Conservation (phyloP, 2,329 filamentous ascomycete species). For the Metarhizium guizhouense region DNA sequence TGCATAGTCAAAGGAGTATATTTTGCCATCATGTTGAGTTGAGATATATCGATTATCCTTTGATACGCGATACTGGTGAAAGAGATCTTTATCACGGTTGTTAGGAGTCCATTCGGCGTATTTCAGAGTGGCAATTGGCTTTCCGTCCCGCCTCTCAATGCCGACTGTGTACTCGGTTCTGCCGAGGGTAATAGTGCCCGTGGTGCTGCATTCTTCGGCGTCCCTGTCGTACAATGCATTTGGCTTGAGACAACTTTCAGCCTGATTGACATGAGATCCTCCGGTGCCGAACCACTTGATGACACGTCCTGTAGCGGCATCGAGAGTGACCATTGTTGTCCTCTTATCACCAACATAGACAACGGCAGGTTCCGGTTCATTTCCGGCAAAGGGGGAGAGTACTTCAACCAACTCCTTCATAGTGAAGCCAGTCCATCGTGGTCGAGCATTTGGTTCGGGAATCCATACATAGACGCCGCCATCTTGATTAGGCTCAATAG, state of each 20-base stretch:
- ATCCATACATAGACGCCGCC: constrained; percentile 82
- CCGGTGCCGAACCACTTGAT: constrained; percentile 75
- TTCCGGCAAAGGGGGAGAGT: constrained; percentile 64
- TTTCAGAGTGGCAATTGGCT: constrained; percentile 76
- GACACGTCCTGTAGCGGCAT: constrained; percentile 75
- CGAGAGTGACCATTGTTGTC: constrained; percentile 80
- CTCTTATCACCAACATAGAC: constrained; percentile 90
- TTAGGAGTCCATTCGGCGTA: constrained; percentile 96
- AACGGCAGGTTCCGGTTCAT: constrained; percentile 57
- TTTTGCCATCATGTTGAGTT: constrained; percentile 72
- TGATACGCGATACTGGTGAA: constrained; percentile 69
- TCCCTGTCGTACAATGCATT: constrained; percentile 58
- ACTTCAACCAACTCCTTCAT: constrained; percentile 87
- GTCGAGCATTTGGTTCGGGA: constrained; percentile 48
- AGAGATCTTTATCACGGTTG: constrained; percentile 79
- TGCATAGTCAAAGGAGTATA: constrained; percentile 70
- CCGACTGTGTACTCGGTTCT: constrained; percentile 83
- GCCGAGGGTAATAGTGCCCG: constrained; percentile 73
- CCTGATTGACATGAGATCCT: constrained; percentile 57
- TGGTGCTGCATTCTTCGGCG: constrained; percentile 68
- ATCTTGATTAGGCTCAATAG: constrained; percentile 83
- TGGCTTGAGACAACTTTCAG: constrained; percentile 66
- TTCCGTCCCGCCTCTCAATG: constrained; percentile 67
- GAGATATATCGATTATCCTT: constrained; percentile 87
- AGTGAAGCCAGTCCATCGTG: constrained; percentile 60